Evolutionary conservation across 257 asterid genomes (phyloP).

Genomic region (Thymus quinquecostatus): DNA sequence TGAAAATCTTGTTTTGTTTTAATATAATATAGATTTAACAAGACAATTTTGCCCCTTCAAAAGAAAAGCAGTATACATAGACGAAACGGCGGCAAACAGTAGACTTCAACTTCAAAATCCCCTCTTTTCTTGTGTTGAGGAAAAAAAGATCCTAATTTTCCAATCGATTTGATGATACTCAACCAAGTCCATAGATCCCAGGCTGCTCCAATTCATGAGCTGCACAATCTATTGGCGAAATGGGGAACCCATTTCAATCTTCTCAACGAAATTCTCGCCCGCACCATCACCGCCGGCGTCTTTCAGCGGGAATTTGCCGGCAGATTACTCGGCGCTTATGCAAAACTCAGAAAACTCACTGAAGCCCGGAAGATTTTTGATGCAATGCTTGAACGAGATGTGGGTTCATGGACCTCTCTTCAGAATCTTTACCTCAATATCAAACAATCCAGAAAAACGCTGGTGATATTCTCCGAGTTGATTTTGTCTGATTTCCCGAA

Average conservation of each 20-base stretch:
- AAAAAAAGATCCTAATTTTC: background rate
- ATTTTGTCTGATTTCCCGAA: constrained; percentile 37
- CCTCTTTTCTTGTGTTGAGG: background rate
- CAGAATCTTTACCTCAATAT: constrained; percentile 54
- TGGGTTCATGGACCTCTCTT: constrained; percentile 71
- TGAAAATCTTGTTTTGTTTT: too few relatives aligned
- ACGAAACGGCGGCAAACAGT: constrained; percentile 27
- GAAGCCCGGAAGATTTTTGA: constrained; percentile 55
- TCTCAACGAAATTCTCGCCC: constrained; percentile 60
- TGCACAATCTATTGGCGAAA: constrained; percentile 41
- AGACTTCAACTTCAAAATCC: constrained; percentile 25
- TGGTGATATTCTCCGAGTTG: constrained; percentile 46
- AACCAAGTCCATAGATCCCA: constrained; percentile 11
- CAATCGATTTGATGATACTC: constrained; percentile 33
- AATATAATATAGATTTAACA: too few relatives aligned
- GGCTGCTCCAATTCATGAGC: constrained; percentile 22
- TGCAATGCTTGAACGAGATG: constrained; percentile 54
- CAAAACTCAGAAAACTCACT: constrained; percentile 44
- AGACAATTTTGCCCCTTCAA: constrained; percentile 36
- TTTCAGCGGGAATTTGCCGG: constrained; percentile 51
- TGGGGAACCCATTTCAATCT: constrained; percentile 40
- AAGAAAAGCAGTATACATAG: background rate
- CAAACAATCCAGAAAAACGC: constrained; percentile 54
- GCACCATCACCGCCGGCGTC: constrained; percentile 43
- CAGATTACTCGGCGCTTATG: constrained; percentile 49